Evolutionary conservation across 768 basidiomycete genomes (phyloP).

Genomic region (Galerina marginata): DNA sequence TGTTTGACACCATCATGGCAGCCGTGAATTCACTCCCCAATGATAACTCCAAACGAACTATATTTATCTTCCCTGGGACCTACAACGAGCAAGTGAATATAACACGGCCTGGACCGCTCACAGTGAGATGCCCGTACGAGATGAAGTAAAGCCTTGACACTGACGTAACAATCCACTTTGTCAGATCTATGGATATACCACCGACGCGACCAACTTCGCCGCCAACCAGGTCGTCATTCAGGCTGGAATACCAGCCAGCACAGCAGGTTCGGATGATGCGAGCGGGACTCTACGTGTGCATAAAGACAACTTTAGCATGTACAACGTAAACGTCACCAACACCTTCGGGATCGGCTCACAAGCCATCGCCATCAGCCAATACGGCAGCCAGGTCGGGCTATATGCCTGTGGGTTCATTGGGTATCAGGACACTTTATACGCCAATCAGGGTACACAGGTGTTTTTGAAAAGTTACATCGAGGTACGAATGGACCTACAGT

Average conservation of each 20-base stretch:
- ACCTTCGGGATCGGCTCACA: conserved; percentile 47
- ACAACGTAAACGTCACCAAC: conserved; percentile 54
- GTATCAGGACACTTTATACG: conserved; percentile 51
- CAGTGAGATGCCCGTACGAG: conserved; percentile 25
- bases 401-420: conserved; percentile 51
- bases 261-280: conserved; percentile 34
- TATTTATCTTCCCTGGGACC: conserved; percentile 55
- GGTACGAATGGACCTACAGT: conserved; percentile 23
- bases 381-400: conserved; percentile 46
- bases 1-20: conserved; percentile 42
- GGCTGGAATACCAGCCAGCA: conserved; percentile 28
- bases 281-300: conserved; percentile 53
- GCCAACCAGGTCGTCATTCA: conserved; percentile 37
- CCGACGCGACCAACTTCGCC: conserved; percentile 31
- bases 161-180: neutral
- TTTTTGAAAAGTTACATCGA: conserved; percentile 52
- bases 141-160: neutral
- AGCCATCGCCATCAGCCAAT: conserved; percentile 53
- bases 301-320: conserved; percentile 49
- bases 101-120: conserved; percentile 45
- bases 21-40: conserved; percentile 46
- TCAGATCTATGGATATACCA: conserved; percentile 46
- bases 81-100: conserved; percentile 49
- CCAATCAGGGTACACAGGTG: conserved; percentile 52
- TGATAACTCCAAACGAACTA: conserved; percentile 38